phyloP scores from a whole-genome alignment of 2,329 filamentous ascomycete species.

The Hymenoscyphus fraxineus region DNA sequence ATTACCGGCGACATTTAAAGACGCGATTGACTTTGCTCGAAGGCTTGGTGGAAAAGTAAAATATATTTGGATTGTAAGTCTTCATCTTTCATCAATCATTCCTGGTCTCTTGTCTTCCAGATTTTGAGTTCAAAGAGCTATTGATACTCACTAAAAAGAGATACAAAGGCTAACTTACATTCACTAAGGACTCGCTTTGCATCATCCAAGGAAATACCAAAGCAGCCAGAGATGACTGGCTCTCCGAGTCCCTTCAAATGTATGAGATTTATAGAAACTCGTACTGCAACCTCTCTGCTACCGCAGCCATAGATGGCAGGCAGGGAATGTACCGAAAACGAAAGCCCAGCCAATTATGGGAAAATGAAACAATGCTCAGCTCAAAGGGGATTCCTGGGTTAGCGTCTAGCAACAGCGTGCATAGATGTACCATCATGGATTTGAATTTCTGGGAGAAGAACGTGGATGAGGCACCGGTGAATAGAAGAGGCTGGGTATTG shows the following conservation, averaged over 20 bases:
- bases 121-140: background rate
- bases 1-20: conserved; percentile 5
- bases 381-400: conserved; percentile 8
- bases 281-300: conserved; percentile 16
- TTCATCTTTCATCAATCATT: background rate
- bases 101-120: background rate
- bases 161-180: background rate
- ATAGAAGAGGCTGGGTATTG: conserved; percentile 22
- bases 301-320: conserved; percentile 8
- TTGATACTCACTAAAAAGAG: background rate
- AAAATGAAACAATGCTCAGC: conserved; percentile 11
- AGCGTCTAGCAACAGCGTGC: background rate
- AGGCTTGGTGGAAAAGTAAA: background rate
- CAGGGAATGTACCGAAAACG: conserved; percentile 8
- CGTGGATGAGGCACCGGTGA: conserved; percentile 13
- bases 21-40: conserved; percentile 7
- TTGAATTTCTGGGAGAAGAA: conserved; percentile 14
- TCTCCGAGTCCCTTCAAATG: conserved; percentile 12
- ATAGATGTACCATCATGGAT: conserved; percentile 12
- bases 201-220: conserved; percentile 7
- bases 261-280: conserved; percentile 14
- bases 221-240: conserved; percentile 1
- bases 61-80: conserved; percentile 13
- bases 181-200: conserved; percentile 9
- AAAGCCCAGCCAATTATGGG: conserved; percentile 8